Conservation (phyloP, 2,329 filamentous ascomycete genomes). For the Pseudocercospora musae region DNA sequence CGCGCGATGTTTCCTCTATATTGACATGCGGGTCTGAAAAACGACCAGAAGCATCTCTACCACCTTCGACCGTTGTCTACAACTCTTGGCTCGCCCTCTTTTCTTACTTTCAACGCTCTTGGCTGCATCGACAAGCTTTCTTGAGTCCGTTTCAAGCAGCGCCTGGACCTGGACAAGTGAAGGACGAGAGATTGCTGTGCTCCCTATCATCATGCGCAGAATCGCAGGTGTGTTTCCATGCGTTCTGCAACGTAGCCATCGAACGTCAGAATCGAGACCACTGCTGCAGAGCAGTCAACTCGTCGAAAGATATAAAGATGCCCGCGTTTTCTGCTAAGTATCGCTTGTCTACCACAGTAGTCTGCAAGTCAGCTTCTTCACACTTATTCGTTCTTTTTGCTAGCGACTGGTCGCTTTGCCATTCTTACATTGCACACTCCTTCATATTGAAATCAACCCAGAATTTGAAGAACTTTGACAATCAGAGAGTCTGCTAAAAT, state of each 20-base stretch:
- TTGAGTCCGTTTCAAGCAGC: constrained; percentile 3
- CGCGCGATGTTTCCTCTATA: background rate
- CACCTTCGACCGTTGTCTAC: background rate
- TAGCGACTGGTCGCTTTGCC: constrained; percentile 17
- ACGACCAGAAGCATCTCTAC: background rate
- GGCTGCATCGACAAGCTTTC: constrained; percentile 8
- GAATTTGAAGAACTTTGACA: background rate
- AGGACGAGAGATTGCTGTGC: constrained; percentile 1
- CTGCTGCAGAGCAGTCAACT: background rate
- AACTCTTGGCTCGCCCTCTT: constrained; percentile 10
- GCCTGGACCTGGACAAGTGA: constrained; percentile 5
- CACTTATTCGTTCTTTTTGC: background rate
- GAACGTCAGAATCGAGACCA: background rate
- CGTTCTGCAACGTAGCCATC: background rate
- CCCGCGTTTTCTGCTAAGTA: background rate
- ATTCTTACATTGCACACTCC: constrained; percentile 7
- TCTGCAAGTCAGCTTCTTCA: constrained; percentile 4
- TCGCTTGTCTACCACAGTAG: background rate
- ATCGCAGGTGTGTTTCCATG: background rate
- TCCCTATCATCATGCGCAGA: background rate
- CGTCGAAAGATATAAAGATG: background rate
- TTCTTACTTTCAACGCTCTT: background rate
- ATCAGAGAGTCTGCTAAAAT: constrained; percentile 7
- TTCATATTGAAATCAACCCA: background rate
- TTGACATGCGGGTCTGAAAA: background rate